Conservation (phyloP, 2,329 filamentous ascomycete species). For the Hirsutella minnesotensis region DNA sequence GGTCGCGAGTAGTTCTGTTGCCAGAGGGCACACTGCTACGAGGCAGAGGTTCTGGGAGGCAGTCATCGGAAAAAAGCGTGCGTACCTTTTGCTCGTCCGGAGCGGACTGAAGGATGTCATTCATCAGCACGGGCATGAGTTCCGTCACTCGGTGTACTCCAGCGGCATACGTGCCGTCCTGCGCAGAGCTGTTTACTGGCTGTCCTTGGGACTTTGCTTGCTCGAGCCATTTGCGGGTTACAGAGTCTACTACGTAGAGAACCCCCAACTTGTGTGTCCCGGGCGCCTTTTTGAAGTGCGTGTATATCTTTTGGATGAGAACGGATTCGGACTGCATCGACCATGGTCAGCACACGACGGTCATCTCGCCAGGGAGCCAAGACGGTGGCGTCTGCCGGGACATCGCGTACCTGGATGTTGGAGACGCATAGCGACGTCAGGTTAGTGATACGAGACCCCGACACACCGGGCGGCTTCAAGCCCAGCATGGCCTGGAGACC, state of each 20-base stretch:
- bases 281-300: constrained; percentile 91
- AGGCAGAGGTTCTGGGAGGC: not conserved
- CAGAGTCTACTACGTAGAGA: constrained; percentile 99
- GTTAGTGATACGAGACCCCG: constrained; percentile 78
- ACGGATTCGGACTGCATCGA: constrained; percentile 70
- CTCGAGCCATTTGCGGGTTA: constrained; percentile 97
- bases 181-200: constrained; percentile 64
- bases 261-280: constrained; percentile 96
- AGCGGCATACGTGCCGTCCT: constrained; percentile 86
- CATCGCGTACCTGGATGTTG: constrained; percentile 69
- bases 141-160: constrained; percentile 96
- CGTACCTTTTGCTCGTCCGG: constrained; percentile 96
- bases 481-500: constrained; percentile 84
- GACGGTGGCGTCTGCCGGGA: not conserved
- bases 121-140: constrained; percentile 85
- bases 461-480: constrained; percentile 88
- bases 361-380: not conserved
- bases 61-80: constrained; percentile 20
- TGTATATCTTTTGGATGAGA: constrained; percentile 91
- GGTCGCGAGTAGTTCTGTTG: not conserved
- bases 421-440: constrained; percentile 80
- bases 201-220: constrained; percentile 82
- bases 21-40: constrained; percentile 15
- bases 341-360: not conserved
- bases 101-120: constrained; percentile 80